These are phyloP conservation scores for Murraya koenigii DNA, from an alignment of 345 rosid genomes.

Conservation along the genomic window DNA sequence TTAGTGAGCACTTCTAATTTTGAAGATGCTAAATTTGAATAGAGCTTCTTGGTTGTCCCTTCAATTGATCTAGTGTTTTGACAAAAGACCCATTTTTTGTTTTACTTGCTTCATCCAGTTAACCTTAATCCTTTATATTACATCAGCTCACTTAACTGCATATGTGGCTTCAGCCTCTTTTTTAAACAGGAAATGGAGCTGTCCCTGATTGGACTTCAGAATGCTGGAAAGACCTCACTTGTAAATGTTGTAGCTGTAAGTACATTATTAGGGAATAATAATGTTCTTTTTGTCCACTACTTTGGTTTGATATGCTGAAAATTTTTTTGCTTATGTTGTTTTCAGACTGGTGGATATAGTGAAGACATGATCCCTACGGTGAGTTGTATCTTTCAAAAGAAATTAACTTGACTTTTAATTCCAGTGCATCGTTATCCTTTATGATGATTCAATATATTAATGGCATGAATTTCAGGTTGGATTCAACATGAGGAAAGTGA, in stretches of 20 bases:
- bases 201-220: slow-evolving; percentile 84
- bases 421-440: not conserved
- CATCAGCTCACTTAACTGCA: not conserved
- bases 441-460: not conserved
- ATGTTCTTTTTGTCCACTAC: slow-evolving; percentile 6
- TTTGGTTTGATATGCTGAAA: slow-evolving; percentile 11
- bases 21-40: not conserved
- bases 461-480: slow-evolving; percentile 60
- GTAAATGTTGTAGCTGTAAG: slow-evolving; percentile 80
- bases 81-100: not conserved
- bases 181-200: slow-evolving; percentile 91
- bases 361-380: slow-evolving; percentile 95
- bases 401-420: not conserved
- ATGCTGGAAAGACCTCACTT: slow-evolving; percentile 87
- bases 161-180: slow-evolving; percentile 57
- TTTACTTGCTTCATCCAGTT: not conserved
- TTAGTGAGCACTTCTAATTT: not conserved
- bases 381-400: slow-evolving; percentile 21
- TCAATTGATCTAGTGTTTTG: not conserved
- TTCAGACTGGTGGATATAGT: slow-evolving; percentile 83
- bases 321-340: slow-evolving; percentile 26
- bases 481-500: slow-evolving; percentile 94
- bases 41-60: not conserved
- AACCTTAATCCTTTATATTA: not conserved
- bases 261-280: not conserved